phyloP scores from a whole-genome alignment of 2,329 filamentous ascomycete genomes.

The Hymenoscyphus albidus region DNA sequence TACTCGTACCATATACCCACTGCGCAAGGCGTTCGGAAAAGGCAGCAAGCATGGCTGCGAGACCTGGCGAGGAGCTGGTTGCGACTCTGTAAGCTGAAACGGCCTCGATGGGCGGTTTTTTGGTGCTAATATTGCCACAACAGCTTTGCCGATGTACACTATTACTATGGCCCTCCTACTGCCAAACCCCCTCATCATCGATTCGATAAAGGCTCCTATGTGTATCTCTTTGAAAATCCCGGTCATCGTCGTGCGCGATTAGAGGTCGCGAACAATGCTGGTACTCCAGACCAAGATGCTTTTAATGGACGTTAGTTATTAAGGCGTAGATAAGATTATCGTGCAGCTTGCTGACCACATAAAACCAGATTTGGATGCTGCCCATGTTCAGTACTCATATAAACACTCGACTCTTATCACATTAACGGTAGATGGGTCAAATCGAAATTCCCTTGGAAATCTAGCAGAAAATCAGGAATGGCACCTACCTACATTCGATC shows the following conservation, averaged over 20 bases:
- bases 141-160: slow-evolving; percentile 76
- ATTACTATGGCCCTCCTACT: slow-evolving; percentile 68
- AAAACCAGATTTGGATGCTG: slow-evolving; percentile 59
- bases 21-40: neutral
- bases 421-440: slow-evolving; percentile 54
- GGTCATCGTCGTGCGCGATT: slow-evolving; percentile 63
- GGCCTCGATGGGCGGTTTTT: neutral
- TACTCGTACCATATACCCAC: neutral
- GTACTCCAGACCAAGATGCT: slow-evolving; percentile 73
- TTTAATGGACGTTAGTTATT: slow-evolving; percentile 66
- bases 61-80: slow-evolving; percentile 48
- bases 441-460: slow-evolving; percentile 13
- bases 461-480: slow-evolving; percentile 54
- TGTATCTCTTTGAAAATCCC: slow-evolving; percentile 75
- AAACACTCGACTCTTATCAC: slow-evolving; percentile 70
- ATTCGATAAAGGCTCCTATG: slow-evolving; percentile 75
- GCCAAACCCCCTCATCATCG: slow-evolving; percentile 71
- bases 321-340: neutral
- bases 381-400: slow-evolving; percentile 66
- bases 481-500: slow-evolving; percentile 72
- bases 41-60: slow-evolving; percentile 44
- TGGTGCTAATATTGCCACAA: slow-evolving; percentile 3
- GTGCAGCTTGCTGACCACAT: neutral
- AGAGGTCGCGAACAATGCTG: slow-evolving; percentile 72
- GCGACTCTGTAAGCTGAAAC: slow-evolving; percentile 45